Percentiles rank a stretch among this genome's conserved stretches.
phyloP scores from a whole-genome alignment of 192 early-diverging fungal genomes.

The Allomyces javanicus region DNA sequence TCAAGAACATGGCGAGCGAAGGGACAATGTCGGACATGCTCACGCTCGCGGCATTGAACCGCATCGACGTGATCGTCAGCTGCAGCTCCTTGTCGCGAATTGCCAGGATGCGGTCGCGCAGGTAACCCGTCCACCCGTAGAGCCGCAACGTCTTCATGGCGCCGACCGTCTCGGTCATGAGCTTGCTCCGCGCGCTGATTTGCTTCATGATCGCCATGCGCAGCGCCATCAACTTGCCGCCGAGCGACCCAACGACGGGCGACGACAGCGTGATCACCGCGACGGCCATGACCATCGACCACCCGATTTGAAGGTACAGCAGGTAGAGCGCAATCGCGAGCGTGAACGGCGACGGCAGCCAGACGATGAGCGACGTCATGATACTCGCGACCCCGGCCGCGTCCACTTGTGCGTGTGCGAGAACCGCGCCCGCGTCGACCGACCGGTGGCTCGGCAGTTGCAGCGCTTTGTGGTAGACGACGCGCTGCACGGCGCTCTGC shows the following conservation, averaged over 20 bases:
- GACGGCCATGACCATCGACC: background rate
- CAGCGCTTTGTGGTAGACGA: background rate
- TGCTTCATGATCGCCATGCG: slow-evolving; percentile 6
- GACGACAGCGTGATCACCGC: background rate
- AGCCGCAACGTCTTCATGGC: slow-evolving; percentile 58
- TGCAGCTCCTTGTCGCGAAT: slow-evolving; percentile 34
- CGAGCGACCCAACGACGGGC: background rate
- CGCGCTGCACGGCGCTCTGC: background rate
- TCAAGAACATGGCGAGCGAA: background rate
- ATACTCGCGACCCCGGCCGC: background rate
- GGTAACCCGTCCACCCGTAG: slow-evolving; percentile 50
- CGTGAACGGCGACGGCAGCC: background rate
- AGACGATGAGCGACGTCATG: background rate
- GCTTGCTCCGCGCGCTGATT: slow-evolving; percentile 35
- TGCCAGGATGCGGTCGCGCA: slow-evolving; percentile 29
- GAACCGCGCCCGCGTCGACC: background rate
- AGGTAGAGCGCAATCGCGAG: background rate
- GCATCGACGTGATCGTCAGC: slow-evolving; percentile 22
- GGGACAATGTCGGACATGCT: slow-evolving; percentile 47
- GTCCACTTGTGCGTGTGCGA: background rate
- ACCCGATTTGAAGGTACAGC: background rate
- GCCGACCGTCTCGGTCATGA: slow-evolving; percentile 50
- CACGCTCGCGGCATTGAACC: slow-evolving; percentile 34
- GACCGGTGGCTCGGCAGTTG: background rate
- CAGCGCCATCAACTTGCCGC: background rate